Evolutionary conservation across 75 land plant genomes (phyloP), one percentile per base, ranked within the genome.

Genomic region (Azolla pinnata): DNA sequence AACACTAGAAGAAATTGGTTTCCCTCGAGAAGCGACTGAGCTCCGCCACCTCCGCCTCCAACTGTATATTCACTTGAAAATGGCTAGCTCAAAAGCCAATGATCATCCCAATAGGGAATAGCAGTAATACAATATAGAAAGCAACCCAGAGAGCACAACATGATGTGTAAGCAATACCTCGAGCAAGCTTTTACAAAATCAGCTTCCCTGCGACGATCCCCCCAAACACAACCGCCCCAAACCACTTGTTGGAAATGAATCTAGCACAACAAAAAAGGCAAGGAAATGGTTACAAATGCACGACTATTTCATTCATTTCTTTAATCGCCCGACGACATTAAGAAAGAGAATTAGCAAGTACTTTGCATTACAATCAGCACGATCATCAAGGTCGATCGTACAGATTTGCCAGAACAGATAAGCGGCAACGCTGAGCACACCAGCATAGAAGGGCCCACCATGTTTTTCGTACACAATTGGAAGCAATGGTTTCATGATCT

Each of bases 221-320:
- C 31, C 69, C 60, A 49, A 77, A 88, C 0, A 88, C 45, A 30
- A 86, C 10, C 2, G 95, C 95, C 56, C 95, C 95, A 66, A 86
- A 78, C 95, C 95, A 88, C 54, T 85, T 88, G 60, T 88, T 88
- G 16, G 95, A 86, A 23, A 82, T 79, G 66, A 88, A 88, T 64
- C 95, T 88, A 5, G 23, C 17, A 1, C 5, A 19, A 23, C 12
- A 14, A 33, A 17, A 57, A 14, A 17, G 17, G n/a, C 29, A 4
- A 34, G n/a, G n/a, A n/a, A n/a, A n/a, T n/a, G n/a, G n/a, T n/a
- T n/a, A n/a, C n/a, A n/a, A n/a, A n/a, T 18, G n/a, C 40, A 21
- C 24, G 12, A 29, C 24, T 7, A 28, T 19, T 0, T 23, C 0
- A 10, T 7, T 23, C 0, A 12, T 29, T 12, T 12, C 14, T 56